Evolutionary conservation across 2,329 filamentous ascomycete species (phyloP).

Genomic region (Fusarium tupiense): DNA sequence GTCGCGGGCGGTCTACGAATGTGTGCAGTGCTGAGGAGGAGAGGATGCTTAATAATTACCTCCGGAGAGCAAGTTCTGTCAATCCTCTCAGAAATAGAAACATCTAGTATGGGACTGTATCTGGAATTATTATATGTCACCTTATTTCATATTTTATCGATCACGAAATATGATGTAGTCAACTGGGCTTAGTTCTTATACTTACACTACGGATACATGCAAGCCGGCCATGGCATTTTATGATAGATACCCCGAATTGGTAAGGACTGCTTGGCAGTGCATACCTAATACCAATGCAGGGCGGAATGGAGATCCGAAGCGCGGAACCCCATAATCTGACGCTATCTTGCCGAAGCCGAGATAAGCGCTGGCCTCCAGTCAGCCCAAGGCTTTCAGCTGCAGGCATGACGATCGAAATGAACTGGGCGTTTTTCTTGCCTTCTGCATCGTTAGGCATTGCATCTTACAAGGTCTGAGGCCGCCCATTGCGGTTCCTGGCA

Average conservation of each 20-base stretch:
- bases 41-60: neutral
- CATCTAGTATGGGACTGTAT: neutral
- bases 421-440: neutral
- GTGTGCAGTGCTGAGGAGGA: neutral
- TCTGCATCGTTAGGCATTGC: neutral
- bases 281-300: too few species aligned
- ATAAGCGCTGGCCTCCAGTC: neutral
- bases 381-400: neutral
- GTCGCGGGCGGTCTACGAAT: neutral
- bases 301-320: neutral
- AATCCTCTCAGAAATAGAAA: neutral
- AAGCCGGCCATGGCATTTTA: neutral
- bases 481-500: neutral
- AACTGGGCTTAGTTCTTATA: neutral
- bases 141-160: neutral
- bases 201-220: neutral
- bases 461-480: neutral
- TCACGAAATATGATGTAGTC: too few species aligned
- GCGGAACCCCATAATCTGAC: neutral
- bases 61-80: neutral
- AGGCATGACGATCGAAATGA: neutral
- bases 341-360: neutral
- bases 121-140: neutral
- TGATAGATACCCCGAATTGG: neutral
- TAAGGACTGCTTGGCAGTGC: neutral